Percentiles rank a stretch among this genome's conserved stretches.
These are phyloP conservation scores for Baudoinia panamericana DNA, from an alignment of 495 filamentous ascomycete species.

Conservation along the genomic window DNA sequence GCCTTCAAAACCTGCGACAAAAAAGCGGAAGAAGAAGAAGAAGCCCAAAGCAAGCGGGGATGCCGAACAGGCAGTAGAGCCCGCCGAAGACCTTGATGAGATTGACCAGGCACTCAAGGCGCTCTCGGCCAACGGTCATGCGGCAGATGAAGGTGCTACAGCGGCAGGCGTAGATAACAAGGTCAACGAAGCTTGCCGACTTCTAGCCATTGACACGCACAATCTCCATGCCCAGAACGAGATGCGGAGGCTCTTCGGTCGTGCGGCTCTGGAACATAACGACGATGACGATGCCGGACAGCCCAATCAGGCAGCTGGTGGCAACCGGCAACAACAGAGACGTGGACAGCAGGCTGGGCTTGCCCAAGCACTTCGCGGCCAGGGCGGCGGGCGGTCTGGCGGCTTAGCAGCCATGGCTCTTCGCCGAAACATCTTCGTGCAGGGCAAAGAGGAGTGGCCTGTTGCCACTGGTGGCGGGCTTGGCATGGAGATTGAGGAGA, in stretches of 20 bases:
- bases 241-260: conserved; percentile 87
- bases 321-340: conserved; percentile 36
- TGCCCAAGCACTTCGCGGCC: conserved; percentile 54
- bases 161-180: conserved; percentile 21
- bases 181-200: conserved; percentile 36
- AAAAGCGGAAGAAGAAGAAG: conserved; percentile 32
- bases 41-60: conserved; percentile 35
- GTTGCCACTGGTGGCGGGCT: conserved; percentile 65
- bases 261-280: conserved; percentile 51
- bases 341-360: conserved; percentile 44
- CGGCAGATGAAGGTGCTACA: conserved; percentile 24
- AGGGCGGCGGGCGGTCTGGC: conserved; percentile 40
- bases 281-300: conserved; percentile 42
- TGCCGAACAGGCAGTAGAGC: conserved; percentile 11
- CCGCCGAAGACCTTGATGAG: conserved; percentile 46
- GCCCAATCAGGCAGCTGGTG: conserved; percentile 36
- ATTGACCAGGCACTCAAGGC: conserved; percentile 68
- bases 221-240: conserved; percentile 80
- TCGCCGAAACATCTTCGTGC: conserved; percentile 70
- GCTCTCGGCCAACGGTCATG: conserved; percentile 31
- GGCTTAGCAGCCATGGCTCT: conserved; percentile 56
- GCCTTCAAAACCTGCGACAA: conserved; percentile 11
- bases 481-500: conserved; percentile 62
- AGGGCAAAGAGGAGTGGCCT: conserved; percentile 88
- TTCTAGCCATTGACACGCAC: conserved; percentile 62